These are phyloP conservation scores for Leccinum barrowsii DNA, from an alignment of 768 basidiomycete species.

Conservation along the genomic window DNA sequence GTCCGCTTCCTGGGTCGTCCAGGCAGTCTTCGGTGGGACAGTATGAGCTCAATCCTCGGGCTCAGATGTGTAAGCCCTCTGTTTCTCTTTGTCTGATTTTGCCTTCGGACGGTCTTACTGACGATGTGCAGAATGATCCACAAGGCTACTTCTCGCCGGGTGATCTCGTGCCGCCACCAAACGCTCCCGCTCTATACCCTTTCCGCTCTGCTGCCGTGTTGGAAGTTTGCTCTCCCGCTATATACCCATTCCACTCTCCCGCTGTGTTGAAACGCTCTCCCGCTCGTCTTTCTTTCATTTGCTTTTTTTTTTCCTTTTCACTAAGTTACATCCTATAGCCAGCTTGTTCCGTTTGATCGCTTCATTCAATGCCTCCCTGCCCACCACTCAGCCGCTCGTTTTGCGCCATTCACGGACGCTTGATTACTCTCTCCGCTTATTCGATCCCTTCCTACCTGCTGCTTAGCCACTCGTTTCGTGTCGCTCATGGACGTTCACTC, in stretches of 20 bases:
- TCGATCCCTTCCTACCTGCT: neutral
- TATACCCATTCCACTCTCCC: neutral
- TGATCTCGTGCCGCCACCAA: neutral
- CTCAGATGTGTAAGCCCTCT: neutral
- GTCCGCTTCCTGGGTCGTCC: neutral
- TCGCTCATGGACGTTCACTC: neutral
- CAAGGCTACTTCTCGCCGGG: neutral
- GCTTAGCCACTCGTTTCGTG: neutral
- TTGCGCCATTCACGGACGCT: too few relatives aligned
- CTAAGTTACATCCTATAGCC: neutral
- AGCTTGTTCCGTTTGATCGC: neutral
- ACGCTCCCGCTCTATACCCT: neutral
- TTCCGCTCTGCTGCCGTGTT: neutral
- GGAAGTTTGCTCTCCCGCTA: neutral
- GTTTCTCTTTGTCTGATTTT: neutral
- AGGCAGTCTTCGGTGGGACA: neutral
- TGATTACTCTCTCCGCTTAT: too few relatives aligned
- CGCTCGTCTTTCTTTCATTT: too few relatives aligned
- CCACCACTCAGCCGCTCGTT: too few relatives aligned
- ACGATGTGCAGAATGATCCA: neutral
- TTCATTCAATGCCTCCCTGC: neutral
- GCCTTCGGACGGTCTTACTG: neutral
- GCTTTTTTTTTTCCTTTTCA: neutral
- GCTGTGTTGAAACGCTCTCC: neutral
- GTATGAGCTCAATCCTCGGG: neutral